Conservation (phyloP, 768 basidiomycete species). For the Russula earlei region DNA sequence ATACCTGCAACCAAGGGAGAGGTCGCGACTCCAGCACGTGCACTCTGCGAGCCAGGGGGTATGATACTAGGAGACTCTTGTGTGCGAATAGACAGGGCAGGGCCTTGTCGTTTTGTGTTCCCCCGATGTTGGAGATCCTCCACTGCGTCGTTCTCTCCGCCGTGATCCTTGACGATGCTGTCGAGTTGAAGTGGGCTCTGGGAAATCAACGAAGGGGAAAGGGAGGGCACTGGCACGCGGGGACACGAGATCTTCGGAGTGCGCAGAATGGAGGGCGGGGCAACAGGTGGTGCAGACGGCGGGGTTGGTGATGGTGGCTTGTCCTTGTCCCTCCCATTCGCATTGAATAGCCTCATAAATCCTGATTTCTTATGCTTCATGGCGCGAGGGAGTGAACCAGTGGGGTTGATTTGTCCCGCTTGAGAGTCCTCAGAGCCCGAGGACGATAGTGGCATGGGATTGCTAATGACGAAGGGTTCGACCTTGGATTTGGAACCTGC, state of each 20-base stretch:
- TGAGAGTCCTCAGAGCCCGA: background rate
- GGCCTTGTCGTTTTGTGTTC: background rate
- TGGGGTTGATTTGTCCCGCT: background rate
- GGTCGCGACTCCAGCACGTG: background rate
- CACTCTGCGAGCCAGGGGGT: background rate
- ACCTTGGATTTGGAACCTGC: slow-evolving; percentile 38
- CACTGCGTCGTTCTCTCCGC: background rate
- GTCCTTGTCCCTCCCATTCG: slow-evolving; percentile 36
- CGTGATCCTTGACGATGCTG: background rate
- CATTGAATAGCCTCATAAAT: slow-evolving; percentile 73
- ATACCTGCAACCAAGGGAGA: slow-evolving; percentile 13
- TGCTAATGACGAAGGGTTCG: slow-evolving; percentile 6
- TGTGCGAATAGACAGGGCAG: slow-evolving; percentile 8
- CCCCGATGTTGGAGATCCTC: background rate
- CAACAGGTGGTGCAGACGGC: slow-evolving; percentile 37
- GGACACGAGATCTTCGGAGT: slow-evolving; percentile 20
- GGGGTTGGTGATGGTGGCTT: slow-evolving; percentile 46
- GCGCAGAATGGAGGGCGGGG: slow-evolving; percentile 7
- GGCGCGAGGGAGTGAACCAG: slow-evolving; percentile 31
- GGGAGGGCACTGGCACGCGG: slow-evolving; percentile 20
- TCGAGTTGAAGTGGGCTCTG: slow-evolving; percentile 11
- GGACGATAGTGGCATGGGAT: slow-evolving; percentile 15
- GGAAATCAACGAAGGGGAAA: slow-evolving; percentile 10
- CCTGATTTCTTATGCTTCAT: slow-evolving; percentile 75
- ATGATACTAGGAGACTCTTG: background rate